Evolutionary conservation across 2,329 filamentous ascomycete species (phyloP).

Genomic region (Colletotrichum eleusines): DNA sequence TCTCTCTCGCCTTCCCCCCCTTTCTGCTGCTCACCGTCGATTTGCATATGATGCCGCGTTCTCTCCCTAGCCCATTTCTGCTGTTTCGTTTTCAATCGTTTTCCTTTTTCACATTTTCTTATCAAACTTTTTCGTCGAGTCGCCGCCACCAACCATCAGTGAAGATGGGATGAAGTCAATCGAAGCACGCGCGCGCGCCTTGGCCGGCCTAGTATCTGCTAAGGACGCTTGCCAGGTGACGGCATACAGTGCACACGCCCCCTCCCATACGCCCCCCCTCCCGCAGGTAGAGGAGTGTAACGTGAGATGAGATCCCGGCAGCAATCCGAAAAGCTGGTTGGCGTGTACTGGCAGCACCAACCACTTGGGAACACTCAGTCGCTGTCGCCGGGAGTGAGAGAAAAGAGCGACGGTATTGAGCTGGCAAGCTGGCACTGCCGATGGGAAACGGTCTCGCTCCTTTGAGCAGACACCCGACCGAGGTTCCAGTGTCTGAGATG

Average conservation of each 20-base stretch:
- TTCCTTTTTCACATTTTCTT: constrained; percentile 6
- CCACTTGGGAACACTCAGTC: not conserved
- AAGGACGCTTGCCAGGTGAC: constrained; percentile 32
- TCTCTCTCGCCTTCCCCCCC: not conserved
- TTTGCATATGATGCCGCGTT: constrained; percentile 9
- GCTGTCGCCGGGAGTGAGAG: not conserved
- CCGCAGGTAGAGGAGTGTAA: constrained; percentile 37
- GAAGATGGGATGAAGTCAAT: constrained; percentile 41
- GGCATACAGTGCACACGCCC: constrained; percentile 8
- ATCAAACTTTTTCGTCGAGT: constrained; percentile 21
- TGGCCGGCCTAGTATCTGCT: constrained; percentile 18
- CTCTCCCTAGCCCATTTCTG: not conserved
- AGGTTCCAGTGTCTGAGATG: constrained; percentile 33
- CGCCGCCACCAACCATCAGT: constrained; percentile 12
- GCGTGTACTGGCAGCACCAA: constrained; percentile 14
- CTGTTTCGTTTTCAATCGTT: not conserved
- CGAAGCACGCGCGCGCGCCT: constrained; percentile 37
- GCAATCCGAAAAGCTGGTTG: constrained; percentile 35
- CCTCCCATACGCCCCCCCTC: constrained; percentile 16
- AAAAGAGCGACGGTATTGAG: not conserved
- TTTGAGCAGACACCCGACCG: constrained; percentile 33
- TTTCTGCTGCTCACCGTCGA: constrained; percentile 10
- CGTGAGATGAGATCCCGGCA: constrained; percentile 38
- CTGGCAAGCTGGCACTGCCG: not conserved
- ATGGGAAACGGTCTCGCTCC: constrained; percentile 17